These are phyloP conservation scores for Pseudozyma pruni DNA, from an alignment of 1,284 basidiomycete species.

Conservation along the genomic window DNA sequence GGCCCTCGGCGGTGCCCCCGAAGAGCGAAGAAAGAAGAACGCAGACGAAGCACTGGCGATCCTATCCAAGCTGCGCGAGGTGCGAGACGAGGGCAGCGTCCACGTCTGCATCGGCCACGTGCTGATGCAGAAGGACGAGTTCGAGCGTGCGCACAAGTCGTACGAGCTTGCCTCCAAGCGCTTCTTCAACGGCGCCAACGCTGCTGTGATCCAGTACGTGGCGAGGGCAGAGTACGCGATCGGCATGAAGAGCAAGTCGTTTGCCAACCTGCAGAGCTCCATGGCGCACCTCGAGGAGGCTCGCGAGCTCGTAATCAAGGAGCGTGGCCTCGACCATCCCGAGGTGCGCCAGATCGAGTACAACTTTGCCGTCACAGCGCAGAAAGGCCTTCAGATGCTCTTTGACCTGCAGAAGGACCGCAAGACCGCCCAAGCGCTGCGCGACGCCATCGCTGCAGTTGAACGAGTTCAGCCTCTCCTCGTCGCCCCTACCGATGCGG, in stretches of 20 bases:
- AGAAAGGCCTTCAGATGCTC: constrained; percentile 64
- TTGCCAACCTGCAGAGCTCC: constrained; percentile 46
- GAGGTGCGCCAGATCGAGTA: constrained; percentile 58
- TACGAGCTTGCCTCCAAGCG: constrained; percentile 62
- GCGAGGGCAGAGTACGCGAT: constrained; percentile 62
- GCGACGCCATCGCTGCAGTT: constrained; percentile 55
- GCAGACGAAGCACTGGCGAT: constrained; percentile 63
- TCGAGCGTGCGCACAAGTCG: constrained; percentile 60
- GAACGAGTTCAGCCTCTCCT: constrained; percentile 47
- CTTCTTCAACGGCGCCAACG: constrained; percentile 44
- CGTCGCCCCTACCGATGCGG: constrained; percentile 15
- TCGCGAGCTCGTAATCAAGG: constrained; percentile 35
- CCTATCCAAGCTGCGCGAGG: constrained; percentile 64
- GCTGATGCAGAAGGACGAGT: constrained; percentile 65
- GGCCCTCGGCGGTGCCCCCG: constrained; percentile 33
- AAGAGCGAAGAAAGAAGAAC: constrained; percentile 49
- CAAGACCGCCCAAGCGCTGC: constrained; percentile 44
- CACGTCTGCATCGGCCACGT: constrained; percentile 66
- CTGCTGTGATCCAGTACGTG: constrained; percentile 60
- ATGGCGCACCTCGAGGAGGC: constrained; percentile 56
- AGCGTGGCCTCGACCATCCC: constrained; percentile 19
- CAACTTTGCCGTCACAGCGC: constrained; percentile 64
- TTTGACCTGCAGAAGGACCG: constrained; percentile 58
- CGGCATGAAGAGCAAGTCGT: constrained; percentile 56
- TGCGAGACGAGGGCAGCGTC: constrained; percentile 64